phyloP scores from a whole-genome alignment of 2,329 filamentous ascomycete species.

The Penicillium palitans region DNA sequence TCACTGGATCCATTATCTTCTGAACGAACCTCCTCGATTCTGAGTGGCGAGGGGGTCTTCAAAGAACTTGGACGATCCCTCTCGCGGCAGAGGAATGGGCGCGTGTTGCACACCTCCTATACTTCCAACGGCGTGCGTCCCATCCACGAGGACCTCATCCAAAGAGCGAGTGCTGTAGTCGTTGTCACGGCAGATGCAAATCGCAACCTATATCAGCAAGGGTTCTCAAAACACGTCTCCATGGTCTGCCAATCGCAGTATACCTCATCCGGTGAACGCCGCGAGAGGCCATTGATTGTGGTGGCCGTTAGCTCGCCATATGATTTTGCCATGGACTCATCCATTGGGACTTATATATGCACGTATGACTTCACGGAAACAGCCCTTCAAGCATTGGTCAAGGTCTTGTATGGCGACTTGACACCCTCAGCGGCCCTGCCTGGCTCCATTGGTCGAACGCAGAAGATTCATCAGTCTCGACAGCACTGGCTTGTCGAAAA shows the following conservation, averaged over 20 bases:
- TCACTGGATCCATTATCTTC: slow-evolving; percentile 57
- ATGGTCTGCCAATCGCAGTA: slow-evolving; percentile 72
- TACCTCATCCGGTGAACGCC: slow-evolving; percentile 41
- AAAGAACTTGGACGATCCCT: slow-evolving; percentile 82
- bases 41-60: slow-evolving; percentile 93
- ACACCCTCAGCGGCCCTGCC: slow-evolving; percentile 58
- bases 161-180: slow-evolving; percentile 82
- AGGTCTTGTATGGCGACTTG: slow-evolving; percentile 77
- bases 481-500: slow-evolving; percentile 94
- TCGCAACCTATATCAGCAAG: slow-evolving; percentile 87
- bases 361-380: slow-evolving; percentile 96
- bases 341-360: slow-evolving; percentile 88
- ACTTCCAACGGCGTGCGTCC: slow-evolving; percentile 89
- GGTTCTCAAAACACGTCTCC: slow-evolving; percentile 92
- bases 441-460: slow-evolving; percentile 79
- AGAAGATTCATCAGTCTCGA: slow-evolving; percentile 82
- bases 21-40: slow-evolving; percentile 64
- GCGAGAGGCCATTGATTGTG: slow-evolving; percentile 82
- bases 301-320: slow-evolving; percentile 94
- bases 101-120: slow-evolving; percentile 90
- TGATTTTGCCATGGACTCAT: slow-evolving; percentile 90
- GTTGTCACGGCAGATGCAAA: slow-evolving; percentile 93
- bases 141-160: slow-evolving; percentile 90
- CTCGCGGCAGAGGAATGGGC: slow-evolving; percentile 81
- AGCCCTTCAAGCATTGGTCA: slow-evolving; percentile 79